Base-by-base conservation (phyloP, 768 basidiomycete species). In the Lentinus brumalis region DNA sequence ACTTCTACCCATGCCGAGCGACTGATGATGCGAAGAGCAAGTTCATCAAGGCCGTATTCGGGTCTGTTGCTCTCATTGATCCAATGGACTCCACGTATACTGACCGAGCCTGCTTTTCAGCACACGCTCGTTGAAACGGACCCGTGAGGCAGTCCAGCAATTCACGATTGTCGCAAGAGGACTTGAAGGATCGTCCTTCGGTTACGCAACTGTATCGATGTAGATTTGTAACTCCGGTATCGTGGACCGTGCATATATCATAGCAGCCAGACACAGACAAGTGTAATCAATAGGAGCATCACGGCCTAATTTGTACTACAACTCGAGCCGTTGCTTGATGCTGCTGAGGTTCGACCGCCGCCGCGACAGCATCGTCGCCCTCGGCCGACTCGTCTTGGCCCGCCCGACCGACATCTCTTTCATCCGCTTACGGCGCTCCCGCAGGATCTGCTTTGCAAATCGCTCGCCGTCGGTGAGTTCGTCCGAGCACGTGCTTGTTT, bases 101-200 rank as follows among this genome's bases (percentile, higher is more conserved):
- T 35, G 35, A 26, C 21, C 21, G 35, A 11, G 11, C 35, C 7
- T 35, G 11, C 35, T 11, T 7, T 57, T 38, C 56, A 91, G 91
- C 30, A 86, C 91, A 39, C 82, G 91, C 44, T 89, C 89, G 16
- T 76, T 86, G 2, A 89, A 87, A 70, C 82, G 80, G 65, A 92
- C 87, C 39, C 79, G 89, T 63, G 93, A 94, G 41, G 93, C 94
- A 0, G 87, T 92, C 11, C 87, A 94, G 65, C 91, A 96, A 63
- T 95, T 96, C 72, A 88, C 89, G 1, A 79, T 96, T 0, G 83
- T 96, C 18, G 89, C 92, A 11, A 76, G 94, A 68, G 94, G 94
- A 2, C 73, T 95, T 58, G 92, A 92, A 66, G 91, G 89, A 8
- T 89, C 92, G 9, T 87, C 84, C 61, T 96, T 95, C 73, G 94